Evolutionary conservation across 805 yeast genomes (phyloP), one percentile per base, ranked within the genome.

Genomic region (Candida taoyuanica): DNA sequence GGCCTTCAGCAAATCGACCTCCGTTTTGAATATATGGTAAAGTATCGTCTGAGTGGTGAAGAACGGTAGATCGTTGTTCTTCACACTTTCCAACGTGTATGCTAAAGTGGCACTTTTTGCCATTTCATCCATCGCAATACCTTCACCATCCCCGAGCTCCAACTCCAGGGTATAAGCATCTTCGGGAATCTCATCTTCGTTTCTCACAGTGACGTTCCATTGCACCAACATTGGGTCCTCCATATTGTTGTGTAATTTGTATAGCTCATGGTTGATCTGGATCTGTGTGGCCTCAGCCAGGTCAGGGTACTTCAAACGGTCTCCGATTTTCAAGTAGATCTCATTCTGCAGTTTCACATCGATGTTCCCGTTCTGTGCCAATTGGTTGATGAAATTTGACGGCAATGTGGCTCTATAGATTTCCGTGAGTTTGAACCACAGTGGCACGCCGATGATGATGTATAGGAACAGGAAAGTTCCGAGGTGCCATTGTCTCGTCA

Each of bases 271-370:
- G 42, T 71, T 64, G 2, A 74, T 50, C 47, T 76, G 74, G 11
- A 66, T 50, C 42, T 73, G 71, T 2, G 72, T 53, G 1, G 83
- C 87, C 30, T 67, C 67, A 2, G 70, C 73, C 15, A 87, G 52
- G 55, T 87, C 95, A 0, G 91, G 89, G 48, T 80, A 78, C 14
- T 62, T 58, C 46, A 77, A 68, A 1, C 73, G 74, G 9, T 68
- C 67, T 2, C 55, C 53, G 3, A 59, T 49, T n/a, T 59, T 57
- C 17, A 68, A 47, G 33, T 60, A 66, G 4, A 74, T 62, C 0
- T 76, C 76, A 5, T 74, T 62, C 3, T 50, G 59, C 29, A 76
- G 37, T 17, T 58, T 57, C 2, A 75, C 43, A 48, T 74, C 80
- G 17, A 58, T 47, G 31, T 68, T 58, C 11, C 68, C 71, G 34